Evolutionary conservation across 352 stramenopile genomes (phyloP), one percentile per base, ranked within the genome.

Genomic region (Phytophthora nicotianae): DNA sequence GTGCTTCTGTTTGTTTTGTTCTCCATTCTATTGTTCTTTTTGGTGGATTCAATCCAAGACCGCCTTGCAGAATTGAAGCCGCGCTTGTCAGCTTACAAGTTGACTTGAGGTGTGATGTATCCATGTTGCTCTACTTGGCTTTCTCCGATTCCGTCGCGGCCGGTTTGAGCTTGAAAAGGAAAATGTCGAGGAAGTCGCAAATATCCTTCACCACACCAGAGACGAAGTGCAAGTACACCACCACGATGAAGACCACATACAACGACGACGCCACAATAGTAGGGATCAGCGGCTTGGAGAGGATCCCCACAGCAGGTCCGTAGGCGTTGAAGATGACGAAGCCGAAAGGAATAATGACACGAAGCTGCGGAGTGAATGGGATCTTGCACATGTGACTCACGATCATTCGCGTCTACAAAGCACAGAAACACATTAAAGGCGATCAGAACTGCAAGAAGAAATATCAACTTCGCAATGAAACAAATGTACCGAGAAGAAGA

Each of bases 331-430:
- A 75, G 33, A 93, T 81, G 35, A 94, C 74, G 38, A 91, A 69
- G 0, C 74, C 80, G 51, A 91, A 86, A 17, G 87, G 87, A 2
- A 96, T 77, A 53, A 96, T 81, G 32, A 96, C 83, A 35, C 84
- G 87, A 10, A 93, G 67, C 64, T 96, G 87, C 26, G 79, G 81
- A 37, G 85, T 84, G 64, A 90, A 96, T 45, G 85, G 83, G 21
- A 96, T 81, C 72, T 96, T 96, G 72, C 85, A 96, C 87, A 96
- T 96, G 76, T 96, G 87, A 72, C 83, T 91, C 50, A 89, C 74
- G 65, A 94, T 96, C 87, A 96, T 96, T 64, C 85, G 85, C 26
- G 85, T 94, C 84, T 95, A 58, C 29, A 49, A 9, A n/a, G 9
- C 24, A 19, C n/a, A 74, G 8, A 47, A 52, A 40, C n/a, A 43